phyloP scores from a whole-genome alignment of 352 stramenopile species.

The Pythium coloratum region DNA sequence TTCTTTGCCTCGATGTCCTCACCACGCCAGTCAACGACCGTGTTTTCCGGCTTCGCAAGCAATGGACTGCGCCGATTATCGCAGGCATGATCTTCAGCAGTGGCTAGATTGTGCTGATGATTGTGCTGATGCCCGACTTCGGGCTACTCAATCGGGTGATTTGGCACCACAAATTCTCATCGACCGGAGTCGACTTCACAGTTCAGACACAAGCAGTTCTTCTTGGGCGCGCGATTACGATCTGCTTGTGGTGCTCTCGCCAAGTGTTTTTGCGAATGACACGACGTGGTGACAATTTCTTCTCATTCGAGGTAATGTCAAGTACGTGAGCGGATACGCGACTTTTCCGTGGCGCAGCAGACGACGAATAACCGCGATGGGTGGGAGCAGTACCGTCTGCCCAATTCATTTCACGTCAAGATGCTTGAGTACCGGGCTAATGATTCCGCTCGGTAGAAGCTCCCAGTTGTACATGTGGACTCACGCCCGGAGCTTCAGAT shows the following conservation, averaged over 20 bases:
- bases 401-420: neutral
- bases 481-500: neutral
- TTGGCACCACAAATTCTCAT: slow-evolving; percentile 5
- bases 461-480: too few species aligned
- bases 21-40: slow-evolving; percentile 4
- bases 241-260: slow-evolving; percentile 2
- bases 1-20: slow-evolving; percentile 8
- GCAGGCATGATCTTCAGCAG: slow-evolving; percentile 2
- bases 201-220: slow-evolving; percentile 5
- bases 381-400: neutral
- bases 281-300: neutral
- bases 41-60: slow-evolving; percentile 14
- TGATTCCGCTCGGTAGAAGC: neutral
- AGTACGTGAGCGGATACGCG: neutral
- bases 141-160: slow-evolving; percentile 8
- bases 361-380: neutral
- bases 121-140: slow-evolving; percentile 1
- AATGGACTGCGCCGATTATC: slow-evolving; percentile 2
- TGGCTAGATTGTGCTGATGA: neutral
- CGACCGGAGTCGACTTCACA: neutral
- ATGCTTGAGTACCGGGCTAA: neutral
- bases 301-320: neutral
- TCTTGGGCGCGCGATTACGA: neutral
- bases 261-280: neutral
- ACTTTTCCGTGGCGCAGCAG: neutral